Percentiles rank a stretch among this genome's conserved stretches.
Evolutionary conservation across 2,329 filamentous ascomycete genomes (phyloP).

Genomic region (Aspergillus proliferans): DNA sequence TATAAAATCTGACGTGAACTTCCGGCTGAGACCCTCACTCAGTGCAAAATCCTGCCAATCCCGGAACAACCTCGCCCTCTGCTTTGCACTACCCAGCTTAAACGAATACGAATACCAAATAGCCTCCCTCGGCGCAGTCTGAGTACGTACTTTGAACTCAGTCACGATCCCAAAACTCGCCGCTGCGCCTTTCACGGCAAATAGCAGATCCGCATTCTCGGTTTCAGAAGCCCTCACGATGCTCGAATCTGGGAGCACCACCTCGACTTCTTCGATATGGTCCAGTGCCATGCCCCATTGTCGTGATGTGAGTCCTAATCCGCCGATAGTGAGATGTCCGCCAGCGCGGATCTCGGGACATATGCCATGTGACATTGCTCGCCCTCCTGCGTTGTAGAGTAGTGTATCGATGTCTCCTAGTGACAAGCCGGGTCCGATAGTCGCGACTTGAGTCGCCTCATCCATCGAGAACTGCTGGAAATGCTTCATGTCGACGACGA

Average conservation of each 20-base stretch:
- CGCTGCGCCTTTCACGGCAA: constrained; percentile 32
- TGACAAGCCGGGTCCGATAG: constrained; percentile 29
- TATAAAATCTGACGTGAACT: constrained; percentile 54
- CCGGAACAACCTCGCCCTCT: constrained; percentile 47
- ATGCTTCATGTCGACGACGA: constrained; percentile 26
- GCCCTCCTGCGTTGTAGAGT: constrained; percentile 22
- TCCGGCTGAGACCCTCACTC: constrained; percentile 51
- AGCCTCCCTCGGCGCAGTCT: constrained; percentile 36
- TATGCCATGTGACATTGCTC: constrained; percentile 35
- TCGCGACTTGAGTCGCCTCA: constrained; percentile 24
- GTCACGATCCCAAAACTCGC: constrained; percentile 36
- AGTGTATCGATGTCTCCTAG: constrained; percentile 27
- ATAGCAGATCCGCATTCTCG: constrained; percentile 28
- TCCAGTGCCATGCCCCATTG: constrained; percentile 50
- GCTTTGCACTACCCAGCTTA: constrained; percentile 43
- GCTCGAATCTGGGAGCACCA: constrained; percentile 40
- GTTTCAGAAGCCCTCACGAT: constrained; percentile 24
- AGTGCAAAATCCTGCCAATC: constrained; percentile 54
- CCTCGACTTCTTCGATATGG: constrained; percentile 42
- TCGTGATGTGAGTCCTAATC: constrained; percentile 37
- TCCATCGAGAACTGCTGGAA: constrained; percentile 30
- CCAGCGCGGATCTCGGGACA: constrained; percentile 35
- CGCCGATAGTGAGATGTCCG: constrained; percentile 37
- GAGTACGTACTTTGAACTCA: constrained; percentile 32
- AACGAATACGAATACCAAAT: constrained; percentile 56